Conservation (phyloP, 1,284 basidiomycete genomes). For the Apiotrichum veenhuisii region DNA sequence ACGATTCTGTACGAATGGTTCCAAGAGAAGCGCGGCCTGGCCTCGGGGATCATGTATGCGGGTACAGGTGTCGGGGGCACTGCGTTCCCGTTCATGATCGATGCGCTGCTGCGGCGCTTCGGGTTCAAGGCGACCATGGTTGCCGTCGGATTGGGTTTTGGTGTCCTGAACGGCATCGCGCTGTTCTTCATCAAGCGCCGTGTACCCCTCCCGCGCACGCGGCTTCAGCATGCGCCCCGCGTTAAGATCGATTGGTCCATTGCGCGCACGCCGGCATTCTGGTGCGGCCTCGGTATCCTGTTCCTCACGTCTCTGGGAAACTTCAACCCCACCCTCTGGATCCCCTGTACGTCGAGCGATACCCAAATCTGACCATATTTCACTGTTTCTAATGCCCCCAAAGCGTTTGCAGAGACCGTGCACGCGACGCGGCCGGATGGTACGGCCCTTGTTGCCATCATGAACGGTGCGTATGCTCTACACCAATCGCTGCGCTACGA, state of each 20-base stretch:
- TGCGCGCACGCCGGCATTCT: conserved; percentile 25
- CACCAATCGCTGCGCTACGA: background rate
- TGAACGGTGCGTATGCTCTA: conserved; percentile 28
- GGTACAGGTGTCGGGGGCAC: conserved; percentile 47
- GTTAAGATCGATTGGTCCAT: conserved; percentile 24
- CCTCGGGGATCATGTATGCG: conserved; percentile 44
- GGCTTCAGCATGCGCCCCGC: background rate
- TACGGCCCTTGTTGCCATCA: conserved; percentile 42
- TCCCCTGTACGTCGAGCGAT: conserved; percentile 45
- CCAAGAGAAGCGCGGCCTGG: conserved; percentile 40
- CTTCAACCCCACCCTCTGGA: conserved; percentile 44
- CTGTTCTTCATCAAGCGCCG: conserved; percentile 44
- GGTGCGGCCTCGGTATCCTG: conserved; percentile 32
- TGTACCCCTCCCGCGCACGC: conserved; percentile 26
- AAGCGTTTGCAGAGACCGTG: conserved; percentile 39
- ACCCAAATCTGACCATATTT: no score
- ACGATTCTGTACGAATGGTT: conserved; percentile 49
- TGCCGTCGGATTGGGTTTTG: conserved; percentile 35
- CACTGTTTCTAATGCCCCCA: background rate
- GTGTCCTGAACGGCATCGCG: conserved; percentile 28
- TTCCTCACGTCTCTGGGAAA: conserved; percentile 40
- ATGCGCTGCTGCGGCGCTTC: conserved; percentile 34
- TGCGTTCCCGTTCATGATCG: conserved; percentile 43
- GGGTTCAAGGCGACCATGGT: conserved; percentile 48
- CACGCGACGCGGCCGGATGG: conserved; percentile 33